Evolutionary conservation across 2,329 filamentous ascomycete genomes (phyloP).

Genomic region (Fusarium mexicanum): DNA sequence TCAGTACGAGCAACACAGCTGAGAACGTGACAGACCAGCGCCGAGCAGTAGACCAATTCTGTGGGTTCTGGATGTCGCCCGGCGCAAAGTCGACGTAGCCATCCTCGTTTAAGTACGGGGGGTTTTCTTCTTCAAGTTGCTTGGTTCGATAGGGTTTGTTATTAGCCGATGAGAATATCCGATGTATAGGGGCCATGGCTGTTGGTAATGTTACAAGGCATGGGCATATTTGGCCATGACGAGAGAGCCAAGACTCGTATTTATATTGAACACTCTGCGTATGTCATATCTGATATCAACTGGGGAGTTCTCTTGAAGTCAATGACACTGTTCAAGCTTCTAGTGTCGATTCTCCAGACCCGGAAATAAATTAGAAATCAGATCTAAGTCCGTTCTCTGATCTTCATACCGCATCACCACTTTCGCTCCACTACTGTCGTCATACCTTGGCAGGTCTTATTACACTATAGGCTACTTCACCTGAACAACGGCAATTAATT

Average conservation of each 20-base stretch:
- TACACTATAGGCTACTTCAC: conserved; percentile 3
- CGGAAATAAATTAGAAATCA: conserved; percentile 16
- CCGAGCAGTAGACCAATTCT: conserved; percentile 14
- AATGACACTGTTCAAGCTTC: conserved; percentile 6
- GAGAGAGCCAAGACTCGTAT: neutral
- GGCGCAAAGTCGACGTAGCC: conserved; percentile 21
- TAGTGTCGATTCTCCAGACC: neutral
- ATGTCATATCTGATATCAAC: neutral
- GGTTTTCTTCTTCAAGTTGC: conserved; percentile 10
- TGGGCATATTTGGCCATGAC: neutral
- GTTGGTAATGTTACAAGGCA: neutral
- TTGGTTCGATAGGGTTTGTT: conserved; percentile 25
- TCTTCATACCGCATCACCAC: conserved; percentile 10
- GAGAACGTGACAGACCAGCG: conserved; percentile 10
- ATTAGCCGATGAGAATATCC: conserved; percentile 19
- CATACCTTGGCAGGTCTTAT: conserved; percentile 10
- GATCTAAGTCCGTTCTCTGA: conserved; percentile 17
- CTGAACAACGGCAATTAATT: neutral
- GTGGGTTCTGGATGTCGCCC: conserved; percentile 5
- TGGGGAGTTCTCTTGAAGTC: neutral
- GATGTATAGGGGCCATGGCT: conserved; percentile 24
- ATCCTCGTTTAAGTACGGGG: conserved; percentile 16
- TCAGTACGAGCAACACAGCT: conserved; percentile 17
- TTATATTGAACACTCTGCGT: neutral
- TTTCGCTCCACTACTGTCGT: conserved; percentile 19